Evolutionary conservation across 2,329 filamentous ascomycete species (phyloP), one percentile per base, ranked within the genome.

Genomic region (Sclerotinia trifoliorum): DNA sequence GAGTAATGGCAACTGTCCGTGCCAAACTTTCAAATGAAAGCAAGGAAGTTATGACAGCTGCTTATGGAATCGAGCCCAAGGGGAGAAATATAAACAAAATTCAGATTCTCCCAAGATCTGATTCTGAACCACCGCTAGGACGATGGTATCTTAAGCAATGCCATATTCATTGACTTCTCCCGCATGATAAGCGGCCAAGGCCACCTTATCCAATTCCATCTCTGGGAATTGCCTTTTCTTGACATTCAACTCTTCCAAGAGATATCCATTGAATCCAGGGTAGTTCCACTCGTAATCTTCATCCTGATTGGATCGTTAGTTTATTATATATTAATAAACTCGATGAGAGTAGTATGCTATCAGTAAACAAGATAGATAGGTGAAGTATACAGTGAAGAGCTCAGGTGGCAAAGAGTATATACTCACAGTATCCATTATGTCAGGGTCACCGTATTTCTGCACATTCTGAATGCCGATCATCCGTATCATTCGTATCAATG

Each of bases 281-380:
- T 26, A 63, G 17, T 39, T n/a, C 60, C 60, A 51, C 29, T 39
- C 46, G 48, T 63, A 63, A 63, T 63, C 60, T 63, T 63, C 60
- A 19, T 32, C n/a, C 46, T 63, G 32, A 39, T 63, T 26, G 29
- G n/a, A 15, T 51, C 5, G 29, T 63, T 42, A 51, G 60, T 26
- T 62, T 26, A 24, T 69, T 58, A n/a, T 11, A 21, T 49, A 19
- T 39, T 6, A 13, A 24, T 19, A 5, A 19, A 51, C 42, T 10
- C 3, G 8, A 21, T 17, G 39, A 51, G 21, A 24, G 8, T 4
- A 13, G 3, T 42, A 5, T 57, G 21, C 54, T 51, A 5, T 4
- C 15, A 51, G 21, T 44, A 24, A 49, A 29, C 46, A 19, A 42
- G 24, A 15, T 11, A 39, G n/a, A n/a, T 11, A 51, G n/a, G 17